Evolutionary conservation across 257 asterid genomes (phyloP), one percentile per base, ranked within the genome.

Genomic region (Fraxinus anomala): DNA sequence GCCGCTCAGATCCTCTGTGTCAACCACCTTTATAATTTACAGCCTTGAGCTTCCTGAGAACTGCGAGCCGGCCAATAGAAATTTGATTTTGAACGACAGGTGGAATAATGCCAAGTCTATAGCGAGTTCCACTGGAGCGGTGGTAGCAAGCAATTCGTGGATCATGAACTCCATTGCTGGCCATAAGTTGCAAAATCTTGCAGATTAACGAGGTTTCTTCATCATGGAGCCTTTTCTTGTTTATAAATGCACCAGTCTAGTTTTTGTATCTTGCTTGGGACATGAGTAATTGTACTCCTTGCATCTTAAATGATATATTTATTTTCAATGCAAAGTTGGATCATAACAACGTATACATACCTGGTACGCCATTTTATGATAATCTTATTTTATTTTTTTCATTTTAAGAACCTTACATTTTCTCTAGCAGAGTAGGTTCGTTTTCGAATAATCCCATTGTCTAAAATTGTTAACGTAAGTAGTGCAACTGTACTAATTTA

Each of bases 161-260:
- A 83, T 95, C 59, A 76, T 93, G 86, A 87, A 93, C 82, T 88
- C 94, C 49, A 83, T 95, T 78, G 91, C 99, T 72, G 99, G 96
- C 67, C 79, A 84, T 81, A 86, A 81, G 77, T 71, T 90, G 83
- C 94, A 84, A 83, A 77, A 63, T 30, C 68, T 84, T 30, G 73
- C 73, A 73, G 68, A 81, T 67, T 82, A 73, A 81, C 28, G 59
- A 30, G 11, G 31, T 80, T 76, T 66, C 76, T 56, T 63, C 59
- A 34, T 73, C 39, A 21, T 59, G 14, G 24, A 19, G 44, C 24
- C 56, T 72, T 44, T 8, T 37, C 24, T 56, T 5, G n/a, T 44
- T 47, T 33, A 6, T 19, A 44, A 72, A 5, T 44, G 33, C 34
- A 24, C 2, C 16, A 24, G 26, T 56, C 26, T 6, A n/a, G 24